phyloP scores from a whole-genome alignment of 192 early-diverging fungal genomes.

The Coemansia sp. region DNA sequence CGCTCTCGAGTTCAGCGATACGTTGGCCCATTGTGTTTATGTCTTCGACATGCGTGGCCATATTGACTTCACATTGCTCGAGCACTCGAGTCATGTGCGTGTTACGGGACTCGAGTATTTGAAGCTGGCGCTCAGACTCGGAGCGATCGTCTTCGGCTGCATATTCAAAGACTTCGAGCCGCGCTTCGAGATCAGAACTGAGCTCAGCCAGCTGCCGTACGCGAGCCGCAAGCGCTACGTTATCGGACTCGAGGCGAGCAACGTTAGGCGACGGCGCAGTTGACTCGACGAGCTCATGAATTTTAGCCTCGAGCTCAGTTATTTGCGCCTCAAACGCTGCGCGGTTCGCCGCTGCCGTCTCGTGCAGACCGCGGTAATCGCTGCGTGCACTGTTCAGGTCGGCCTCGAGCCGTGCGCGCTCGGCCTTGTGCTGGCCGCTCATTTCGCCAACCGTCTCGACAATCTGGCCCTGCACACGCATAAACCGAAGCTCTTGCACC shows the following conservation, averaged over 20 bases:
- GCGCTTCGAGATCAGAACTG: conserved; percentile 29
- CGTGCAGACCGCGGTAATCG: conserved; percentile 32
- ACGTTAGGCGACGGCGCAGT: conserved; percentile 3
- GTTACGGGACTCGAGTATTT: conserved; percentile 20
- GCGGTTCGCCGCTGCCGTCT: conserved; percentile 20
- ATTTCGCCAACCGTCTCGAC: conserved; percentile 42
- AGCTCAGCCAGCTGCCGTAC: conserved; percentile 12
- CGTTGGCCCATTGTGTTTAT: conserved; percentile 30
- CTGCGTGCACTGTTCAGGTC: conserved; percentile 13
- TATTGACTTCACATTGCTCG: conserved; percentile 45
- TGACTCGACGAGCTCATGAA: conserved; percentile 8
- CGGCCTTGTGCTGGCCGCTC: conserved; percentile 33
- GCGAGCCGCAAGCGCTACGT: conserved; percentile 15
- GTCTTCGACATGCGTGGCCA: conserved; percentile 33
- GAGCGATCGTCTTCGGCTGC: conserved; percentile 30
- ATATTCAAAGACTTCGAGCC: conserved; percentile 23
- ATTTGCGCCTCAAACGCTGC: conserved; percentile 19
- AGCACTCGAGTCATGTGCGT: conserved; percentile 25
- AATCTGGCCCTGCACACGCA: conserved; percentile 43
- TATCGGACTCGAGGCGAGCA: conserved; percentile 12
- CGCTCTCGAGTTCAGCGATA: conserved; percentile 42
- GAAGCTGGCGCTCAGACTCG: conserved; percentile 18
- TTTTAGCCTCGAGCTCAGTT: conserved; percentile 19
- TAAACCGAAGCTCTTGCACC: conserved; percentile 29
- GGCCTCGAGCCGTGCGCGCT: conserved; percentile 18